Percentiles rank a stretch among this genome's conserved stretches.
phyloP scores from a whole-genome alignment of 257 asterid species.

The Solanum microdontum region DNA sequence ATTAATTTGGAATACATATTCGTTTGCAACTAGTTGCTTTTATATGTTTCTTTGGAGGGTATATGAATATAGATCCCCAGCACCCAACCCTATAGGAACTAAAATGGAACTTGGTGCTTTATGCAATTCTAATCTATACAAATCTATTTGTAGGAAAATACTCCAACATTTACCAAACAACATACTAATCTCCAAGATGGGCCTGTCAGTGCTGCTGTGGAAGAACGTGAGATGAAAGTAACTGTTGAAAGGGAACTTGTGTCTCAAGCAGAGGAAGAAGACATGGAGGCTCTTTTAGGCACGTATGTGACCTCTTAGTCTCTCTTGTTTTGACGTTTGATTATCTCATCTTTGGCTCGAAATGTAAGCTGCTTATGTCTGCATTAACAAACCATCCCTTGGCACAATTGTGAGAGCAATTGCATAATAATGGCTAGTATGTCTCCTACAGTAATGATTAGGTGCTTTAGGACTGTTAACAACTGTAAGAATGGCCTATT shows the following conservation, averaged over 20 bases:
- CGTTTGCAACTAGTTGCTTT: neutral
- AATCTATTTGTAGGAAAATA: constrained; percentile 55
- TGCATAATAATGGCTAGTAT: neutral
- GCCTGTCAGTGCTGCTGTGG: constrained; percentile 16
- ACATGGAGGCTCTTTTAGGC: constrained; percentile 99
- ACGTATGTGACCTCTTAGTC: constrained; percentile 50
- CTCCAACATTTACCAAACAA: constrained; percentile 50
- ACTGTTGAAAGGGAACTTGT: constrained; percentile 96
- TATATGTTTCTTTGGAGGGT: neutral
- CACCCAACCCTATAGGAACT: neutral
- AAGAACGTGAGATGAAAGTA: constrained; percentile 67
- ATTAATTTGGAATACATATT: neutral
- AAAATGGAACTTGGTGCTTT: neutral
- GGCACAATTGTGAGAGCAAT: neutral
- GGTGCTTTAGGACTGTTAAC: neutral
- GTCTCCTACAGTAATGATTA: neutral
- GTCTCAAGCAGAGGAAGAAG: constrained; percentile 97
- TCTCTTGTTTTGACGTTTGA: neutral
- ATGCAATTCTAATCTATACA: neutral
- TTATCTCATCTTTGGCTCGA: neutral
- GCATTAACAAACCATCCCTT: neutral
- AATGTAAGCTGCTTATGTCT: neutral
- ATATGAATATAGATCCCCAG: neutral
- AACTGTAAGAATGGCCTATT: neutral
- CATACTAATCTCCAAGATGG: constrained; percentile 42